These are phyloP conservation scores for Heritiera littoralis DNA, from an alignment of 345 rosid genomes.

Conservation along the genomic window DNA sequence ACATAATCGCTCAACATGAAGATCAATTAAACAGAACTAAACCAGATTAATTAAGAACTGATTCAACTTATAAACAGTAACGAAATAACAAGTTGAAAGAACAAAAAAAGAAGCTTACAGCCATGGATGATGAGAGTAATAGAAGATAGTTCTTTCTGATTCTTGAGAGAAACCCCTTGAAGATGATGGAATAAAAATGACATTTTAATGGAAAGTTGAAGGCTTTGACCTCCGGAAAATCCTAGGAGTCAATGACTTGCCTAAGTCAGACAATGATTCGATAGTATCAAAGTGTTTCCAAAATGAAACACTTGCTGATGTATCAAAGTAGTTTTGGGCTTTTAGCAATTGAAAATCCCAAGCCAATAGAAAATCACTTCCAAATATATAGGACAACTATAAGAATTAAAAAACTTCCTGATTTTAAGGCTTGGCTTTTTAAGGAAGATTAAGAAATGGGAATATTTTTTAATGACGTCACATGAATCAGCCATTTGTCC, in stretches of 20 bases:
- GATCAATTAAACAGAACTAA: not conserved
- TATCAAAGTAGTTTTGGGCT: too few species aligned
- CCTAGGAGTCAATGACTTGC: conserved; percentile 19
- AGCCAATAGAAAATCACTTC: not conserved
- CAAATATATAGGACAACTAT: not conserved
- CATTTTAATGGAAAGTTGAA: not conserved
- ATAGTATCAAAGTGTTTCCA: conserved; percentile 14
- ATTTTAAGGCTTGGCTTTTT: too few species aligned
- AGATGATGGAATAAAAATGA: not conserved
- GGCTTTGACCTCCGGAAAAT: conserved; percentile 19
- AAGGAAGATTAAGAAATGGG: not conserved
- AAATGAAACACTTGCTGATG: not conserved
- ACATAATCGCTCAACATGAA: not conserved
- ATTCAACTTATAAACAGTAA: not conserved
- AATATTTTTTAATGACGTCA: conserved; percentile 3
- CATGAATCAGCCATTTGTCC: conserved; percentile 18
- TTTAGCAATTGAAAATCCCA: not conserved
- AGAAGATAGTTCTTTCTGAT: not conserved
- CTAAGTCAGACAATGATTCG: conserved; percentile 25
- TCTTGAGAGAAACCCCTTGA: conserved; percentile 4
- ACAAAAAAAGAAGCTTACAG: conserved; percentile 25
- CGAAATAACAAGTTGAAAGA: not conserved
- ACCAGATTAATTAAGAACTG: not conserved
- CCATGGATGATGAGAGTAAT: conserved; percentile 26
- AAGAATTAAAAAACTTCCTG: not conserved